Evolutionary conservation across 306 rosid genomes (phyloP).

Genomic region (Trifolium dubium): DNA sequence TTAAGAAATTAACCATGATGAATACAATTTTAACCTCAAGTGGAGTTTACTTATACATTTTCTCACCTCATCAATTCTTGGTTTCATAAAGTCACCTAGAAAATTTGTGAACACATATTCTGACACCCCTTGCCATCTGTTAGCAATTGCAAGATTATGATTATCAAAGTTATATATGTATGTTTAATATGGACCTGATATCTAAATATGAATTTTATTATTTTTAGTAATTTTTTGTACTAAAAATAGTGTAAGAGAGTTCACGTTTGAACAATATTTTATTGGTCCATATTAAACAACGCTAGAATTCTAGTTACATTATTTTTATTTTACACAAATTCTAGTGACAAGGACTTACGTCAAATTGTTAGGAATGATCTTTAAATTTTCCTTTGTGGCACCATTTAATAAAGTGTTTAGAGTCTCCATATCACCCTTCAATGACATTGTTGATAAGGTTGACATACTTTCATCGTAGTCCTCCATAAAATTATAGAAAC

Average conservation of each 20-base stretch:
- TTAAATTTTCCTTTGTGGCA: constrained; percentile 64
- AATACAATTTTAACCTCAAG: neutral
- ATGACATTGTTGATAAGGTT: neutral
- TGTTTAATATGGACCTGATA: too few relatives aligned
- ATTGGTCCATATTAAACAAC: too few relatives aligned
- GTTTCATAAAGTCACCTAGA: constrained; percentile 81
- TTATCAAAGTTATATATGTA: too few relatives aligned
- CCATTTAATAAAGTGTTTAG: constrained; percentile 64
- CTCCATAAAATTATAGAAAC: neutral
- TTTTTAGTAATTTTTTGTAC: too few relatives aligned
- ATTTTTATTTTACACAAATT: neutral
- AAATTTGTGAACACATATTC: constrained; percentile 12
- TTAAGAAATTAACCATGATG: neutral
- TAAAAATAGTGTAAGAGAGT: too few relatives aligned
- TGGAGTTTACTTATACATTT: neutral
- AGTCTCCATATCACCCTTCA: neutral
- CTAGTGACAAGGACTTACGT: constrained; percentile 62
- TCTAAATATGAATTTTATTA: too few relatives aligned
- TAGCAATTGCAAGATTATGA: neutral
- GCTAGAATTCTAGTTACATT: neutral
- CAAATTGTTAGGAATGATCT: constrained; percentile 69
- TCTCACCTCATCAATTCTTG: constrained; percentile 79
- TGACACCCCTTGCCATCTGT: neutral
- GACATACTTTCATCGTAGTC: neutral
- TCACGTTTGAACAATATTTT: too few relatives aligned